Evolutionary conservation across 495 filamentous ascomycete genomes (phyloP).

Genomic region (Neurospora sp.): DNA sequence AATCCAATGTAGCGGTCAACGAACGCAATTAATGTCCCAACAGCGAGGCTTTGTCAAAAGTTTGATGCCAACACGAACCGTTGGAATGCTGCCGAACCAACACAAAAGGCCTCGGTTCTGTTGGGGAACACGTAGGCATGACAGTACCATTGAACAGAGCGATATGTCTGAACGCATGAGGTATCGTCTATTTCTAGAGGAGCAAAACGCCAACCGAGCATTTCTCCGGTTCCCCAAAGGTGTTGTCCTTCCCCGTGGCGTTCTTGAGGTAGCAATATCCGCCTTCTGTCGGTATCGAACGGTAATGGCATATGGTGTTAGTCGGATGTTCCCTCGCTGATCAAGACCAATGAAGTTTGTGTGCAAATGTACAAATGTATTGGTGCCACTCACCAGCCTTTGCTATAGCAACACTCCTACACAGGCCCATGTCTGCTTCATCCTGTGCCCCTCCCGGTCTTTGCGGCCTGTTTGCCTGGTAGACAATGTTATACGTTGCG

Average conservation of each 20-base stretch:
- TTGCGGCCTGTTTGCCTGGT: background rate
- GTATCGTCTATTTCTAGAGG: background rate
- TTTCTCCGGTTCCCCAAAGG: constrained; percentile 11
- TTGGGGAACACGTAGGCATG: background rate
- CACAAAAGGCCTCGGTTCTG: background rate
- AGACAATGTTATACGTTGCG: constrained; percentile 23
- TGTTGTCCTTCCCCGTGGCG: constrained; percentile 20
- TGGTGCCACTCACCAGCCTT: constrained; percentile 6
- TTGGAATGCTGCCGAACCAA: background rate
- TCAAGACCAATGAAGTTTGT: background rate
- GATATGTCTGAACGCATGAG: background rate
- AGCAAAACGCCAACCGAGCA: constrained; percentile 22
- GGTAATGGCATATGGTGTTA: background rate
- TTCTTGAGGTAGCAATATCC: constrained; percentile 30
- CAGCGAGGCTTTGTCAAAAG: background rate
- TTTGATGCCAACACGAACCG: background rate
- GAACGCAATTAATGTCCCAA: background rate
- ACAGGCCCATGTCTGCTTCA: constrained; percentile 9
- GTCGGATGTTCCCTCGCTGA: background rate
- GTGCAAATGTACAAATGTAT: background rate
- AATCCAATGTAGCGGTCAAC: background rate
- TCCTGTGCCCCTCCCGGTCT: background rate
- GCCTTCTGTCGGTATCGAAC: background rate
- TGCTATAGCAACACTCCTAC: constrained; percentile 20
- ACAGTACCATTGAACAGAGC: background rate